phyloP scores from a whole-genome alignment of 2,329 filamentous ascomycete genomes.

The Trichophyton verrucosum region DNA sequence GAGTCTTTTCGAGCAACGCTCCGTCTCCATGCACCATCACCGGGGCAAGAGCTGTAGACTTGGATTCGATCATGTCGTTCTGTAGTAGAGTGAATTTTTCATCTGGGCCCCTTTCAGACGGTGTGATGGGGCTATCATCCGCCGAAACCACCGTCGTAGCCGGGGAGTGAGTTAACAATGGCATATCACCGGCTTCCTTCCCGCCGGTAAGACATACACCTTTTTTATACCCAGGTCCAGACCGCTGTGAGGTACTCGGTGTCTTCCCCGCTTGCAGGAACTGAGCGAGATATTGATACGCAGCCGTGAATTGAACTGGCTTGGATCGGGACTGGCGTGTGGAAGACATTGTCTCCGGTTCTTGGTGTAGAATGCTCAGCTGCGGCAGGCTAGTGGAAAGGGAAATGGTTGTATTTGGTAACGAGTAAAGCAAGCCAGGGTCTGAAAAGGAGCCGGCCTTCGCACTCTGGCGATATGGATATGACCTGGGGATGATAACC shows the following conservation, averaged over 20 bases:
- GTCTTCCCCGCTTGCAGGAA: slow-evolving; percentile 3
- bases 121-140: background rate
- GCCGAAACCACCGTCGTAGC: background rate
- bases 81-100: background rate
- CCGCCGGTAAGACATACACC: background rate
- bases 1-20: background rate
- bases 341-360: slow-evolving; percentile 2
- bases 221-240: background rate
- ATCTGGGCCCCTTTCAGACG: background rate
- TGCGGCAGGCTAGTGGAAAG: background rate
- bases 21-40: background rate
- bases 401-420: slow-evolving; percentile 1
- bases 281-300: slow-evolving; percentile 9
- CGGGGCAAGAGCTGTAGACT: background rate
- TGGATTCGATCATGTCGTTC: background rate
- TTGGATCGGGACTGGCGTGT: background rate
- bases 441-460: background rate
- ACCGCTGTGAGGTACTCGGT: background rate
- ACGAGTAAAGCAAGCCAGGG: background rate
- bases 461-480: background rate
- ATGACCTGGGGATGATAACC: background rate
- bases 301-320: slow-evolving; percentile 8
- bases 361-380: background rate
- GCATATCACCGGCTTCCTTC: slow-evolving; percentile 3
- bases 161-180: slow-evolving; percentile 6